phyloP scores from a whole-genome alignment of 2,329 filamentous ascomycete genomes.

The Chrysoporthe cubensis region DNA sequence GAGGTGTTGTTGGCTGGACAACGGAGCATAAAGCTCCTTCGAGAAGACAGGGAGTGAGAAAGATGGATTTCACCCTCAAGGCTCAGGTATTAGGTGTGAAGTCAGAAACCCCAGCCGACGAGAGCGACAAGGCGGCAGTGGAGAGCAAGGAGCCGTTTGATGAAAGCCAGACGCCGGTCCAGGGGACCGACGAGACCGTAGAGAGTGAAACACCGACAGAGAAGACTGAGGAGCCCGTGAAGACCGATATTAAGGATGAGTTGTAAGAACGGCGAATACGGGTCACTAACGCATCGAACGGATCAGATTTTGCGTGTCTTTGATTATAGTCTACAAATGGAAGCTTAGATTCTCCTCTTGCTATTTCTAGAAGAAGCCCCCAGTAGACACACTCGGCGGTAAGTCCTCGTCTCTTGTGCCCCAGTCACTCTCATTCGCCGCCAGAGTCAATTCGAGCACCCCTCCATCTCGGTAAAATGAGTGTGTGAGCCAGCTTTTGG shows the following conservation, averaged over 20 bases:
- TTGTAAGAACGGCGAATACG: constrained; percentile 8
- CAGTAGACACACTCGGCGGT: constrained; percentile 48
- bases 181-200: not conserved
- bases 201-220: not conserved
- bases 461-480: constrained; percentile 63
- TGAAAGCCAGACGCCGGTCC: not conserved
- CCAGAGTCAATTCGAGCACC: constrained; percentile 58
- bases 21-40: constrained; percentile 37
- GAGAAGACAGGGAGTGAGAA: constrained; percentile 31
- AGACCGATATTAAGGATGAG: constrained; percentile 26
- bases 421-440: constrained; percentile 56
- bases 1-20: constrained; percentile 37
- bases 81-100: constrained; percentile 40
- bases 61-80: constrained; percentile 43
- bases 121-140: not conserved
- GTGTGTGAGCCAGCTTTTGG: constrained; percentile 63
- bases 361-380: constrained; percentile 8
- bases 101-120: constrained; percentile 4
- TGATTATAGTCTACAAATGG: not conserved
- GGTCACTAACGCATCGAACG: not conserved
- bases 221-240: constrained; percentile 9
- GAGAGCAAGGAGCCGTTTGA: not conserved
- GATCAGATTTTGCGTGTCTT: not conserved
- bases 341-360: not conserved
- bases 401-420: constrained; percentile 53